A percentile compares a stretch with the other conserved stretches of the same genome.
Conservation (phyloP, 2,329 filamentous ascomycete genomes). For the Cladophialophora exuberans region DNA sequence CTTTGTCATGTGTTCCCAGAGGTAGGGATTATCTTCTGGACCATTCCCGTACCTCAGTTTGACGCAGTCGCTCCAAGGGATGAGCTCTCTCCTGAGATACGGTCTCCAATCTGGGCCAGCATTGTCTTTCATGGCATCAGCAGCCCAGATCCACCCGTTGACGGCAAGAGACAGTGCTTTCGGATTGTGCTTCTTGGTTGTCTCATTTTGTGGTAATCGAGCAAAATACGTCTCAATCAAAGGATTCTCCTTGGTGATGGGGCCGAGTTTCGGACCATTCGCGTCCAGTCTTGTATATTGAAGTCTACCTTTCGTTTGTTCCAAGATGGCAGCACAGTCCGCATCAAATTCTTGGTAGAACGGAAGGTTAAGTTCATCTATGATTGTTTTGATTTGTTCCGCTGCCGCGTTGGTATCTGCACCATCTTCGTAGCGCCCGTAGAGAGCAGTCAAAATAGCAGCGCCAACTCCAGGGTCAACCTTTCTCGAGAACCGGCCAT, state of each 20-base stretch:
- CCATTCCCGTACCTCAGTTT: slow-evolving; percentile 87
- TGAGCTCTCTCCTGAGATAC: slow-evolving; percentile 95
- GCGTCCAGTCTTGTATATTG: slow-evolving; percentile 95
- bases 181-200: slow-evolving; percentile 74
- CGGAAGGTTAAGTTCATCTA: slow-evolving; percentile 83
- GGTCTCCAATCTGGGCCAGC: slow-evolving; percentile 85
- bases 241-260: slow-evolving; percentile 75
- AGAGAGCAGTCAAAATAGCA: slow-evolving; percentile 67
- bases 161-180: slow-evolving; percentile 83
- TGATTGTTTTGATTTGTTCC: slow-evolving; percentile 59
- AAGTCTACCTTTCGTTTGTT: slow-evolving; percentile 90
- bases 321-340: slow-evolving; percentile 79
- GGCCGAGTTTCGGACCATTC: slow-evolving; percentile 82
- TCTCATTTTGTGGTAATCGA: slow-evolving; percentile 76
- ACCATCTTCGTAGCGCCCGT: slow-evolving; percentile 67
- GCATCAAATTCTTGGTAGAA: slow-evolving; percentile 91
- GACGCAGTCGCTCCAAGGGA: slow-evolving; percentile 98
- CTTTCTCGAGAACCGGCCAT: slow-evolving; percentile 74
- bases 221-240: slow-evolving; percentile 96
- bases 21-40: slow-evolving; percentile 83
- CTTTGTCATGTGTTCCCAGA: slow-evolving; percentile 94
- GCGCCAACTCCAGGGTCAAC: slow-evolving; percentile 73
- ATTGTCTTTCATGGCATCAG: slow-evolving; percentile 91
- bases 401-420: slow-evolving; percentile 50
- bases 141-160: slow-evolving; percentile 99